These are phyloP conservation scores for Vicia faba DNA, from an alignment of 306 rosid species.

Conservation along the genomic window DNA sequence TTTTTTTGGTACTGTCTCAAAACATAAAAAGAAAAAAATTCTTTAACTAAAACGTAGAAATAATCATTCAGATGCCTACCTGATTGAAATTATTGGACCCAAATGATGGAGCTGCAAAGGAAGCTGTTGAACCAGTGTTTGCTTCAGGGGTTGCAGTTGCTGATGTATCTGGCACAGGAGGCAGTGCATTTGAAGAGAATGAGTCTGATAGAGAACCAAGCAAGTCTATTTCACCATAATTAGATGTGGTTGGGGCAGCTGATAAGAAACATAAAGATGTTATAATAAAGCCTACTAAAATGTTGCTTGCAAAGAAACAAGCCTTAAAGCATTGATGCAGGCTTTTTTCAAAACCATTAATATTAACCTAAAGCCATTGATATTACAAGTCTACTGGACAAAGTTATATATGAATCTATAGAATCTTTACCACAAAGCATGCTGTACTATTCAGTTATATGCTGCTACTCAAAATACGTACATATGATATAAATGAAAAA, in stretches of 20 bases:
- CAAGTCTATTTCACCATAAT: conserved; percentile 70
- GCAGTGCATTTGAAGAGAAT: conserved; percentile 65
- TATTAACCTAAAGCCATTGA: conserved; percentile 16
- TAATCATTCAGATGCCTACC: conserved; percentile 45
- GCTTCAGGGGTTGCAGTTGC: conserved; percentile 50
- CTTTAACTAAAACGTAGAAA: conserved; percentile 27
- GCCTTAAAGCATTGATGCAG: background rate
- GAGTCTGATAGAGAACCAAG: conserved; percentile 81
- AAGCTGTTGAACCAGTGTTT: conserved; percentile 48
- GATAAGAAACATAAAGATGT: conserved; percentile 38
- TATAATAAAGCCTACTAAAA: conserved; percentile 15
- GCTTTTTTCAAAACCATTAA: conserved; percentile 23
- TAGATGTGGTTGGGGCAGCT: conserved; percentile 62
- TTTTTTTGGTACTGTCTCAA: conserved; percentile 5
- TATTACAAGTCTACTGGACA: conserved; percentile 16
- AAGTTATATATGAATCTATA: background rate
- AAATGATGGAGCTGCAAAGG: conserved; percentile 49
- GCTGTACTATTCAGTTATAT: background rate
- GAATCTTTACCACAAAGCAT: conserved; percentile 3
- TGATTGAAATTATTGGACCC: conserved; percentile 56
- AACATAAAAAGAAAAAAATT: background rate
- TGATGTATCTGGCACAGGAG: conserved; percentile 66
- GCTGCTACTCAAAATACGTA: conserved; percentile 1
- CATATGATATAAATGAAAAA: conserved; percentile 1
- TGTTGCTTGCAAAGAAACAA: conserved; percentile 12